Evolutionary conservation across 139 green algal species (phyloP).

Genomic region (Tetradesmus lagerheimii): DNA sequence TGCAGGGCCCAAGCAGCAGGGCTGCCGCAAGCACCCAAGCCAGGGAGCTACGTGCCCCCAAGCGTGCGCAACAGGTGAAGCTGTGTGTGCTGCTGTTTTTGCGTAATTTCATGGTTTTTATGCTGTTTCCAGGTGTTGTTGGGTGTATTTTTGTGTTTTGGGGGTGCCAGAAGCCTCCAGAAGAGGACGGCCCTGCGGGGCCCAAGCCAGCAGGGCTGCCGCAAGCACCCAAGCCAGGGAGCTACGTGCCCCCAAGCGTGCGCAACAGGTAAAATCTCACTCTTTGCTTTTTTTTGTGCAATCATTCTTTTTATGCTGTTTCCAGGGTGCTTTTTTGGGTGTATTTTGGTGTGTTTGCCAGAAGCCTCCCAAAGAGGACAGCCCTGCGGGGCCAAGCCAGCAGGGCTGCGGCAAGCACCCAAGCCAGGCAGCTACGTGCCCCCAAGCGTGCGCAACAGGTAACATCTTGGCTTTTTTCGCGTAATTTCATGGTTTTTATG

Average conservation of each 20-base stretch:
- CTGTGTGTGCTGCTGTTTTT: too few species aligned
- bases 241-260: constrained; percentile 90
- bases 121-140: too few species aligned
- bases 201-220: constrained; percentile 14
- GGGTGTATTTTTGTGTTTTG: background rate
- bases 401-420: constrained; percentile 26
- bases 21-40: constrained; percentile 59
- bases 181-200: constrained; percentile 66
- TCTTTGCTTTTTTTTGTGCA: too few species aligned
- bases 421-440: constrained; percentile 92
- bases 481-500: too few species aligned
- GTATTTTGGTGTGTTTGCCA: constrained; percentile 45
- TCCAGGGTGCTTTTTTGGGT: too few species aligned
- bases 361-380: constrained; percentile 84
- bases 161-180: constrained; percentile 80
- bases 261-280: too few species aligned
- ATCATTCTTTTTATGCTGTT: too few species aligned
- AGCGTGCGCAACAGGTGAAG: constrained; percentile 71
- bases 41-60: constrained; percentile 91
- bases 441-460: constrained; percentile 79
- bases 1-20: background rate
- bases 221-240: constrained; percentile 70
- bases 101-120: too few species aligned
- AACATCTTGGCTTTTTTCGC: too few species aligned
- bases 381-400: background rate